phyloP scores from a whole-genome alignment of 2,329 filamentous ascomycete species.

The Penicillium sp. region DNA sequence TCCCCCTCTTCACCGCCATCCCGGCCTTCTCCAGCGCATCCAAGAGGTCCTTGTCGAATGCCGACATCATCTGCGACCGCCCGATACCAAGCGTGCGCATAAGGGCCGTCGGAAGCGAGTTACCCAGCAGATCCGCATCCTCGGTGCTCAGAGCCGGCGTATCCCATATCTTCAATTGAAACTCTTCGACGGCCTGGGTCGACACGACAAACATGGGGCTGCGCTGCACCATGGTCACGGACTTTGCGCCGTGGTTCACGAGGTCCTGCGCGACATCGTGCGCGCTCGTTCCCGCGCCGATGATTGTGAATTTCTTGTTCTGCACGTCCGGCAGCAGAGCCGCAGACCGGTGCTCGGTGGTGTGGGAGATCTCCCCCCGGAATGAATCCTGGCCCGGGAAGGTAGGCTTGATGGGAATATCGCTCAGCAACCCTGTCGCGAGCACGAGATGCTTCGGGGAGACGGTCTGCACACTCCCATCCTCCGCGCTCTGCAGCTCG shows the following conservation, averaged over 20 bases:
- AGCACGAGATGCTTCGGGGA: background rate
- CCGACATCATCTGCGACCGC: background rate
- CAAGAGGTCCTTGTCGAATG: background rate
- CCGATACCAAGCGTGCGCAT: background rate
- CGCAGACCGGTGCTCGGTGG: background rate
- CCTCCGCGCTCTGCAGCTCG: background rate
- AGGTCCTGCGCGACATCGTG: slow-evolving; percentile 1
- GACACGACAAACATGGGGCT: background rate
- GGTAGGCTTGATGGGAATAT: background rate
- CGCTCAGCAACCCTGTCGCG: background rate
- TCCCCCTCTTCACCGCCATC: background rate
- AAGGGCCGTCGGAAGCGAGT: background rate
- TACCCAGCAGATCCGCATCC: background rate
- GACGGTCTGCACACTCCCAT: background rate
- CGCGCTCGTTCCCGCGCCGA: background rate
- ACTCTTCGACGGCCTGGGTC: background rate
- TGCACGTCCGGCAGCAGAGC: background rate
- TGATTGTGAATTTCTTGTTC: background rate
- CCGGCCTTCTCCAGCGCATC: background rate
- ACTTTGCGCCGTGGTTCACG: background rate
- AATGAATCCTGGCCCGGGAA: background rate
- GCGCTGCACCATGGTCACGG: background rate
- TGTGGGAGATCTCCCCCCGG: background rate
- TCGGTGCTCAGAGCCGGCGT: background rate
- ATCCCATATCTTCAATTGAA: background rate